Conservation (phyloP, 1,284 basidiomycete species). For the Microbotryomycetes sp. region DNA sequence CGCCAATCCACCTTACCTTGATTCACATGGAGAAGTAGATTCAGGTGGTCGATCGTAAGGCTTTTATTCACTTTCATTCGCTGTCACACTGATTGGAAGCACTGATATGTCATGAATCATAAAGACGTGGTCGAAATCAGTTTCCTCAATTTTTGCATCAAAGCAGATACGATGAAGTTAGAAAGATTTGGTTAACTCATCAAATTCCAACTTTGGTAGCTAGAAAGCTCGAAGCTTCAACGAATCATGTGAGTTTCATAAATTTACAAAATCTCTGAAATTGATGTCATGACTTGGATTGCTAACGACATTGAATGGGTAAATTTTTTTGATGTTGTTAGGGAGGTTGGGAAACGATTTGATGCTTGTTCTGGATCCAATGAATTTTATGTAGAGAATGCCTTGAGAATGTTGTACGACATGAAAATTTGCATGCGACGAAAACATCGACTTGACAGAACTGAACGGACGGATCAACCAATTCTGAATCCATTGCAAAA, state of each 20-base stretch:
- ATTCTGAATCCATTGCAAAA: no score
- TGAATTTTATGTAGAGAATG: background rate
- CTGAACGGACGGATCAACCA: constrained; percentile 8
- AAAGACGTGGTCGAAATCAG: constrained; percentile 60
- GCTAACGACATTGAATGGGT: no score
- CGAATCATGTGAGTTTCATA: constrained; percentile 68
- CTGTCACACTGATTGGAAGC: background rate
- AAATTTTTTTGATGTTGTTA: no score
- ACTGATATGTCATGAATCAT: constrained; percentile 1
- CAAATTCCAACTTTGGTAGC: constrained; percentile 85
- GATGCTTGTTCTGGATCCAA: constrained; percentile 17
- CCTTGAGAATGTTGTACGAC: background rate
- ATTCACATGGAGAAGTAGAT: constrained; percentile 91
- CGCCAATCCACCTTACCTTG: constrained; percentile 82
- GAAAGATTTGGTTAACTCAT: constrained; percentile 83
- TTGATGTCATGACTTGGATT: no score
- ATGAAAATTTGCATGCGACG: background rate
- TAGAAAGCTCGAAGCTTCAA: constrained; percentile 74
- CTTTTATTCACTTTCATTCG: background rate
- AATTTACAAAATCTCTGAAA: no score
- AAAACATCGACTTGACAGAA: no score
- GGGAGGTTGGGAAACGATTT: background rate
- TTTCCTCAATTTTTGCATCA: constrained; percentile 74
- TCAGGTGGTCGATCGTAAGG: constrained; percentile 79
- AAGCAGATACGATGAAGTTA: constrained; percentile 83